Base-by-base conservation (phyloP, 345 rosid genomes). In the Angophora floribunda region DNA sequence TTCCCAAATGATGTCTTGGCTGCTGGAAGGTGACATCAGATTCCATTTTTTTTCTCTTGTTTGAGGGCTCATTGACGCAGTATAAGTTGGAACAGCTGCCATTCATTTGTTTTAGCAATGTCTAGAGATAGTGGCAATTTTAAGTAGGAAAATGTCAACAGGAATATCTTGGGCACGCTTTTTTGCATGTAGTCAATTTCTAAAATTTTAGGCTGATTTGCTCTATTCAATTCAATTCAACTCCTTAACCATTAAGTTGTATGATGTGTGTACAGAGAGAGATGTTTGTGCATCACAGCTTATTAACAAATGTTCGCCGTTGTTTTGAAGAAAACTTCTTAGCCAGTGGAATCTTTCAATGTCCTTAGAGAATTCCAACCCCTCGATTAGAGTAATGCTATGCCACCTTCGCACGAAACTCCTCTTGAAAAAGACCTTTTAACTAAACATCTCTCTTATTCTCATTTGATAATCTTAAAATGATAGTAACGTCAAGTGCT, bases 391-490 rank as follows among this genome's bases (percentile, higher is more conserved):
- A 70, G 80, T 36, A 70, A 70, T 70, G 47, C 80, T 17, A 19
- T 21, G 80, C 80, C 47, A 17, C 80, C 21, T 70, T 89, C 89
- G 88, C 75, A 3, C 15, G 86, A 88, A 87, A 51, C 90, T 88
- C 52, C 86, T 52, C 75, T 21, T 88, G 93, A 90, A 86, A 91
- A 87, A 67, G 89, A 89, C 92, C 52, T 24, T 55, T 53, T 86
- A 63, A 80, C 85, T 87, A 59, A 86, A 79, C 85, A 75, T 88
- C 51, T 88, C 51, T 52, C 44, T 24, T 52, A 16, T 11, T 16
- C 67, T 65, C 85, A 36, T 75, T 75, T 75, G 28, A 75, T 75
- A 41, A 75, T 75, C 49, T 75, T 36, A 41, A 19, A 19, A 11
- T 13, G 82, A 75, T 41, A 11, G 84, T 41, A 26, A 75, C 14